Evolutionary conservation across 1,284 basidiomycete genomes (phyloP), one percentile per base, ranked within the genome.

Genomic region (Ganoderma leucocontextum): DNA sequence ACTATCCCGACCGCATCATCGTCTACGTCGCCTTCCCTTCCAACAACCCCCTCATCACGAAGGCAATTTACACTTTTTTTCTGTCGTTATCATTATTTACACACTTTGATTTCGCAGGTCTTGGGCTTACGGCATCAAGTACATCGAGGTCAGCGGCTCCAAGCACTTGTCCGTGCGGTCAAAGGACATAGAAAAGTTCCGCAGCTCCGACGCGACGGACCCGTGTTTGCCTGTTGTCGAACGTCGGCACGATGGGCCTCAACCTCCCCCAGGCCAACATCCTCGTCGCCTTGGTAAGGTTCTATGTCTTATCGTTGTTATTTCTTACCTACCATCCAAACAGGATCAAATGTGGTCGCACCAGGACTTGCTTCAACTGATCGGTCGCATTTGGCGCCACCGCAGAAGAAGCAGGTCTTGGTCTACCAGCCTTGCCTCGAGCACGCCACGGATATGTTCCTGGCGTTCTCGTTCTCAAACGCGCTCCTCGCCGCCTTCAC

Each of bases 341-440:
- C 44, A 47, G 44, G 44, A 47, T 10, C n/a, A n/a, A n/a, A n/a
- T 47, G n/a, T 47, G 44, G 44, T 47, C 44, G 44, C 44, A 47
- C 44, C 44, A 47, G n/a, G 44, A 47, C 2, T 4, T 47, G 9
- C 19, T 22, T 9, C 44, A 47, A n/a, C 44, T 47, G 4, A n/a
- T 47, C 9, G 44, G 44, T 47, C 44, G 44, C 8, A 22, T 47
- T n/a, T 47, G 44, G 44, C 44, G 44, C 4, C n/a, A 47, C 19
- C n/a, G 1, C 44, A 47, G 44, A 2, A n/a, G n/a, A 47, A 47
- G n/a, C n/a, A 22, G n/a, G 44, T 47, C n/a, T 22, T 47, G 19
- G 44, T 47, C 6, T 47, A 47, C 44, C 19, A n/a, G n/a, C 44
- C 44, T 22, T 22, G 19, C 44, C 44, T 47, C n/a, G n/a, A 47